Evolutionary conservation across 139 green algal species (phyloP).

Genomic region (Astrephomene gubernaculifera): DNA sequence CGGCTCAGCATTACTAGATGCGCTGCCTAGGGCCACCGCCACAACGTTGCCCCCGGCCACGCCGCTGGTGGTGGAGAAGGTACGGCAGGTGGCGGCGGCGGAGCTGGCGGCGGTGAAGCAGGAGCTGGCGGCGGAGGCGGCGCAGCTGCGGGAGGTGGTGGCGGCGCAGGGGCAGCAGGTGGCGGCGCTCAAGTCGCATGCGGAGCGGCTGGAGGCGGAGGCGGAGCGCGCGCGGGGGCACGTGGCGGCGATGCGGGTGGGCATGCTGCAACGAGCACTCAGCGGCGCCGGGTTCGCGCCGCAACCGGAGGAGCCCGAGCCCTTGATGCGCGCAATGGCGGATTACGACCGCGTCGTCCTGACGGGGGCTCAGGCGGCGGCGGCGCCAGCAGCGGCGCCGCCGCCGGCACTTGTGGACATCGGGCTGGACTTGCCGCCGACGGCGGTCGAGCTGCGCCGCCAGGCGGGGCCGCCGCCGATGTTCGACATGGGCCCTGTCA

Average conservation of each 20-base stretch:
- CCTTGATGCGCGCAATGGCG: conserved; percentile 44
- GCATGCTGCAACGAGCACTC: conserved; percentile 45
- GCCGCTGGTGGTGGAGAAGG: conserved; percentile 52
- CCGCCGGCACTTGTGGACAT: conserved; percentile 50
- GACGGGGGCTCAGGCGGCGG: neutral
- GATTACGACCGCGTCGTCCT: conserved; percentile 39
- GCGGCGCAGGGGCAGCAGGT: conserved; percentile 46
- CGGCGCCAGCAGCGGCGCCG: neutral
- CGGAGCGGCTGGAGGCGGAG: conserved; percentile 51
- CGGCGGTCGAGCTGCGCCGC: conserved; percentile 43
- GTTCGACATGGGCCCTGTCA: conserved; percentile 57
- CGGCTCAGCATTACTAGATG: too few species aligned
- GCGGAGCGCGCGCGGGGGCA: conserved; percentile 35
- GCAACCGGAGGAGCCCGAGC: conserved; percentile 46
- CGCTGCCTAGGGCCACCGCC: too few species aligned
- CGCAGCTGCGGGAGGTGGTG: conserved; percentile 51
- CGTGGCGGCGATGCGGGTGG: conserved; percentile 50
- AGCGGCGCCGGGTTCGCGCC: conserved; percentile 26
- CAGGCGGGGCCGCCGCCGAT: neutral
- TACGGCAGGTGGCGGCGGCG: conserved; percentile 45
- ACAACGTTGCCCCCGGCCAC: too few species aligned
- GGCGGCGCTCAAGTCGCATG: conserved; percentile 53
- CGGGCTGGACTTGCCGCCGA: conserved; percentile 53
- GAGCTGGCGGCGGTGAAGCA: conserved; percentile 49
- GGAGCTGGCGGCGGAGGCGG: conserved; percentile 49